Evolutionary conservation across 148 eudicot species (phyloP), one percentile per base, ranked within the genome.

Genomic region (Rhododendron ferrugineum): DNA sequence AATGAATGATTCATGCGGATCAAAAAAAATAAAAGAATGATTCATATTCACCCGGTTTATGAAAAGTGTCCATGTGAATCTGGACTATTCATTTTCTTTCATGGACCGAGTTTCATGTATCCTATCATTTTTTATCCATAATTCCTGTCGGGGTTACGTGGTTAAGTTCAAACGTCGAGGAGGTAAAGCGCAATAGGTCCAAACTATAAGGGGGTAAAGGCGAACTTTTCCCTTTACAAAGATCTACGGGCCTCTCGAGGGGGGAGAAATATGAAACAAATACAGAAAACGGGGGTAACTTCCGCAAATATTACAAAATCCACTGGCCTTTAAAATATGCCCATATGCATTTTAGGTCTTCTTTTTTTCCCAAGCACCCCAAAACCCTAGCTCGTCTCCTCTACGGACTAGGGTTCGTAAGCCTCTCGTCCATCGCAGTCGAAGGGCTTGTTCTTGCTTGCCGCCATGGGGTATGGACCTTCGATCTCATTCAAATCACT

Each of bases 401-500:
- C 32, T 16, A 10, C 54, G 4, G 42, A 20, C 22, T 5, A 6
- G 30, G 32, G 23, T 46, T 49, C 23, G 36, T 5, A 23, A 60
- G 84, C 74, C 50, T 62, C 40, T 64, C 37, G 0, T 28, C 6
- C 36, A 30, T 82, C 84, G n/a, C 54, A 68, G 60, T 30, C 28
- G 84, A 68, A 66, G 78, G 20, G 42, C 84, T 52, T 66, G 16
- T 68, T 83, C 77, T 68, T 9, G 44, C 37, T 11, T 34, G 44
- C 78, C 60, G 44, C 84, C 78, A 83, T 83, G 84, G 84, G 84
- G 84, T 83, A 83, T 32, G 58, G 47, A 83, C 52, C 10, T 68
- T 28, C 60, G 6, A 83, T 30, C 78, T 28, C 76, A 47, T 4
- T 82, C 23, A 14, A 26, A 64, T 82, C 11, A 40, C 26, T 37